Conservation (phyloP, 352 stramenopile species). For the Pythium sp. region DNA sequence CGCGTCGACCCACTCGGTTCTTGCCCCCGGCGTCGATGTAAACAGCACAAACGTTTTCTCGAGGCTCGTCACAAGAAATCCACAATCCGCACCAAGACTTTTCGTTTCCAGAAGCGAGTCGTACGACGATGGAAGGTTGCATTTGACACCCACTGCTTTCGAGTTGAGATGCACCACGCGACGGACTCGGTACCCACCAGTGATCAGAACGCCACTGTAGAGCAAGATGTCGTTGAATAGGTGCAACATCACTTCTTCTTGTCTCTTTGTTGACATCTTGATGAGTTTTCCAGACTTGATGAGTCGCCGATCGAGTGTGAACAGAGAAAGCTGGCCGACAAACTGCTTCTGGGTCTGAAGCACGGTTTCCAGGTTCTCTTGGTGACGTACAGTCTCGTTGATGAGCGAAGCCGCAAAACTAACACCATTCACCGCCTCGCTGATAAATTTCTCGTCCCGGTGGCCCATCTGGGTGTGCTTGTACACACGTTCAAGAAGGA, state of each 20-base stretch:
- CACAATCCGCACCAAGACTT: constrained; percentile 48
- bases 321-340: constrained; percentile 61
- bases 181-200: constrained; percentile 67
- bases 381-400: constrained; percentile 80
- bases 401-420: constrained; percentile 65
- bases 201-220: constrained; percentile 77
- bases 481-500: constrained; percentile 78
- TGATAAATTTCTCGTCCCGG: constrained; percentile 60
- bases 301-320: constrained; percentile 58
- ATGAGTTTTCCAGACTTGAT: constrained; percentile 67
- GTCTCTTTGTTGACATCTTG: constrained; percentile 82
- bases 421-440: constrained; percentile 55
- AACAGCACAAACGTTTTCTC: constrained; percentile 86
- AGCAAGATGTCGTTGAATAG: constrained; percentile 86
- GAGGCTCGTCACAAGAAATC: constrained; percentile 73
- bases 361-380: constrained; percentile 81
- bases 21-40: constrained; percentile 39
- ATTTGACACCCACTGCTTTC: constrained; percentile 67
- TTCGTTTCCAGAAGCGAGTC: constrained; percentile 45
- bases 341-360: constrained; percentile 81
- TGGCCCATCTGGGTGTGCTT: constrained; percentile 65
- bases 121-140: constrained; percentile 48
- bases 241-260: constrained; percentile 82
- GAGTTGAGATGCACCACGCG: constrained; percentile 71
- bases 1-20: constrained; percentile 53